phyloP scores from a whole-genome alignment of 768 basidiomycete species.

The Lactifluus echinatus region DNA sequence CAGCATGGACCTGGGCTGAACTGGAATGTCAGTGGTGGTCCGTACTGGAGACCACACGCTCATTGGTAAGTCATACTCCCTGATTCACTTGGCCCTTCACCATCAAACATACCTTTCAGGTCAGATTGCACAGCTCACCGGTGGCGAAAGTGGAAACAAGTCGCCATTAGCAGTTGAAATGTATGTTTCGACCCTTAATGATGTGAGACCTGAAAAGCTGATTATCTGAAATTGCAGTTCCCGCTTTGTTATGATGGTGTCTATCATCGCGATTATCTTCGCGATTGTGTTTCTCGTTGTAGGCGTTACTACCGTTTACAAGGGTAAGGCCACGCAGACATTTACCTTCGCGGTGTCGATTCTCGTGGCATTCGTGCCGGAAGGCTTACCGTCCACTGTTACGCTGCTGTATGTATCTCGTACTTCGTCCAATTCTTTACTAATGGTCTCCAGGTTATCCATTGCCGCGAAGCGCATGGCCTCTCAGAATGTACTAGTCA shows the following conservation, averaged over 20 bases:
- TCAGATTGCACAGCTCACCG: constrained; percentile 60
- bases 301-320: constrained; percentile 58
- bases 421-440: neutral
- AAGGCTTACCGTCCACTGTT: constrained; percentile 59
- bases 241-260: constrained; percentile 55
- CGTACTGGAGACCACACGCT: constrained; percentile 60
- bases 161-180: constrained; percentile 62
- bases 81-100: neutral
- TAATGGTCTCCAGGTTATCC: constrained; percentile 32
- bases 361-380: constrained; percentile 52
- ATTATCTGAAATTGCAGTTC: constrained; percentile 29
- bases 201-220: neutral
- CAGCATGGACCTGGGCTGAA: neutral
- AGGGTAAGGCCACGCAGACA: constrained; percentile 48
- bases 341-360: constrained; percentile 57
- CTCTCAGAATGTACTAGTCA: constrained; percentile 61
- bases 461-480: constrained; percentile 70
- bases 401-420: constrained; percentile 38
- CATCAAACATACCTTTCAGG: constrained; percentile 29
- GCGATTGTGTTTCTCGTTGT: constrained; percentile 58
- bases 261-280: constrained; percentile 50
- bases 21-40: constrained; percentile 42
- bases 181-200: too few species aligned
- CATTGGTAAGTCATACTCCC: constrained; percentile 35
- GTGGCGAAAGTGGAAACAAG: constrained; percentile 53